Percentiles rank a stretch among this genome's conserved stretches.
These are phyloP conservation scores for Metschnikowia similis DNA, from an alignment of 805 yeast species.

Conservation along the genomic window DNA sequence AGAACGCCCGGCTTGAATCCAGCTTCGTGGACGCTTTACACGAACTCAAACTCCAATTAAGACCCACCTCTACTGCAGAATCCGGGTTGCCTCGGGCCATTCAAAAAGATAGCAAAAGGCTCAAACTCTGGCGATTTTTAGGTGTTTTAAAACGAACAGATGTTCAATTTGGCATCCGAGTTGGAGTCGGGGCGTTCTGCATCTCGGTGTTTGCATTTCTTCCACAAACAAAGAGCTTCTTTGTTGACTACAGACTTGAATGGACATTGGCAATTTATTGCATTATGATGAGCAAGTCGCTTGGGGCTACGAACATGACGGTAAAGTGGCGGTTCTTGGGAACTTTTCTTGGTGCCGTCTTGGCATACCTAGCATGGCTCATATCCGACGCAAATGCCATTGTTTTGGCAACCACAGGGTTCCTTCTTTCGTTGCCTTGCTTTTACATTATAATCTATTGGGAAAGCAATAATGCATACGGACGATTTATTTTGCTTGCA, in stretches of 20 bases:
- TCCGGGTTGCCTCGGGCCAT: not conserved
- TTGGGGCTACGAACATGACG: conserved; percentile 82
- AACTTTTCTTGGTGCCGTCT: conserved; percentile 64
- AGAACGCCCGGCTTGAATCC: conserved; percentile 7
- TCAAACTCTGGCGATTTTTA: conserved; percentile 44
- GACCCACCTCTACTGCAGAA: not conserved
- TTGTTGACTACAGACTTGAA: conserved; percentile 70
- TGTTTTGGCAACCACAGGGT: conserved; percentile 48
- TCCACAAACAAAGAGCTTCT: conserved; percentile 49
- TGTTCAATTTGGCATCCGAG: conserved; percentile 73
- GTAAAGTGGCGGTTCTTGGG: conserved; percentile 72
- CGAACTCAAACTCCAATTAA: conserved; percentile 15
- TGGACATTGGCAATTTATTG: conserved; percentile 83
- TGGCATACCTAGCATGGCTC: conserved; percentile 60
- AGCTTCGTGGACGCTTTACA: conserved; percentile 18
- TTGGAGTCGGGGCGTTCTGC: conserved; percentile 69
- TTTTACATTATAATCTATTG: conserved; percentile 62
- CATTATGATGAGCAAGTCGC: conserved; percentile 77
- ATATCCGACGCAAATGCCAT: conserved; percentile 52
- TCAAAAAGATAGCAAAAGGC: conserved; percentile 6
- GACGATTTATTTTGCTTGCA: conserved; percentile 67
- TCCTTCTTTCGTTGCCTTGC: conserved; percentile 44
- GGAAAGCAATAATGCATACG: conserved; percentile 60
- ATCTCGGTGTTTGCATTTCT: conserved; percentile 65
- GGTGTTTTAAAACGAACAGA: conserved; percentile 58